Evolutionary conservation across 2,329 filamentous ascomycete species (phyloP), one percentile per base, ranked within the genome.

Genomic region (Aspergillus luchuensis): DNA sequence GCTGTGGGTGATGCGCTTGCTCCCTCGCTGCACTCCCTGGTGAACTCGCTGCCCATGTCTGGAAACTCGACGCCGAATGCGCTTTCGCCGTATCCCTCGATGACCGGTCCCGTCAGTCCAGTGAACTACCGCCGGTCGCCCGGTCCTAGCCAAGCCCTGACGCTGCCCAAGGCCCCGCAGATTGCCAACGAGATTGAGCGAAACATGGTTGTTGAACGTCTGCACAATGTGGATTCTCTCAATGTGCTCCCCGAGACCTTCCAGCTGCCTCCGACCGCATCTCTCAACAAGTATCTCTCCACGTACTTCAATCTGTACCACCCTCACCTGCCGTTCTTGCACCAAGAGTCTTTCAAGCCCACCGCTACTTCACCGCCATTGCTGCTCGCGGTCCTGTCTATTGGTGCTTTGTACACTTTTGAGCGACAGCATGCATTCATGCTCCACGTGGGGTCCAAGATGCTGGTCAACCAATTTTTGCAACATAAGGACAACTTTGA

Each of bases 401-500:
- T 99, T 64, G 95, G 95, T 70, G 94, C 95, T 8, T 81, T 99
- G 19, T 98, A 98, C 78, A 94, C 94, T 15, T 98, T 98, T 74
- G 94, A 98, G 72, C 92, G 97, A 74, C 94, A 98, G 69, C 91
- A 97, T 74, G 95, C 95, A 0, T 98, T 97, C 75, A 92, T 96
- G 84, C 87, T 97, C 21, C 95, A 99, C 79, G 96, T 98, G 68
- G 95, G 94, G 17, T 97, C 95, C 61, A 99, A 98, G 82, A 91
- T 98, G 28, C 85, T 99, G 17, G 93, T 98, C 70, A 97, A 96
- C 74, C 92, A 97, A 75, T 98, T 98, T 77, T 78, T 99, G 64
- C 92, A 97, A 78, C 96, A 97, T 81, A 97, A 97, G 82, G 93
- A 97, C 76, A 97, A 96, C 79, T 98, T 98, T 77, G 97, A 94